phyloP scores from a whole-genome alignment of 2,329 filamentous ascomycete genomes.

The Botryotinia calthae region DNA sequence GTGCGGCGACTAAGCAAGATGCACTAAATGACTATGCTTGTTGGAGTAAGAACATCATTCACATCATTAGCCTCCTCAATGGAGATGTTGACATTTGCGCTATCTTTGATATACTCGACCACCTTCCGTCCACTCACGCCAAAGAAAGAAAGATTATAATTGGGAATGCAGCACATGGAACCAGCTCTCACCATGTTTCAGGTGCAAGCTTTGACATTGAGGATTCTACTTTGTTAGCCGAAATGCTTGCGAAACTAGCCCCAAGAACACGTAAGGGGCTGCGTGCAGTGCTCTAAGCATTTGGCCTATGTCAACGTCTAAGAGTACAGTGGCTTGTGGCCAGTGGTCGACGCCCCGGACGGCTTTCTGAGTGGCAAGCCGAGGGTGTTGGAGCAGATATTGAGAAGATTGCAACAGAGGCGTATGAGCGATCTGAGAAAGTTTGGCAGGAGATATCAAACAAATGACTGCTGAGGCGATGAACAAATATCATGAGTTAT shows the following conservation, averaged over 20 bases:
- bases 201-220: constrained; percentile 57
- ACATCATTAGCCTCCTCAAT: constrained; percentile 1
- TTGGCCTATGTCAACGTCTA: constrained; percentile 45
- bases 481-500: background rate
- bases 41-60: constrained; percentile 36
- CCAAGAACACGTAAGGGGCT: constrained; percentile 37
- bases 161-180: constrained; percentile 63
- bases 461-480: background rate
- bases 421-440: constrained; percentile 45
- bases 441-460: constrained; percentile 38
- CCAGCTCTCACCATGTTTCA: constrained; percentile 57
- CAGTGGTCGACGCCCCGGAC: constrained; percentile 30
- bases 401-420: constrained; percentile 39
- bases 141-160: constrained; percentile 43
- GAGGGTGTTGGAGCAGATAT: constrained; percentile 39
- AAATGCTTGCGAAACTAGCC: constrained; percentile 46
- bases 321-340: constrained; percentile 22
- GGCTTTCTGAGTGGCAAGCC: constrained; percentile 43
- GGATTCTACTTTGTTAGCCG: constrained; percentile 46
- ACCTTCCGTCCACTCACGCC: constrained; percentile 40
- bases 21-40: constrained; percentile 39
- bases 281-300: constrained; percentile 46
- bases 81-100: constrained; percentile 48
- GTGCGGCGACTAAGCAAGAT: constrained; percentile 38
- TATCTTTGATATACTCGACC: constrained; percentile 44